Evolutionary conservation across 257 asterid species (phyloP), one percentile per base, ranked within the genome.

Genomic region (Catharanthus roseus): DNA sequence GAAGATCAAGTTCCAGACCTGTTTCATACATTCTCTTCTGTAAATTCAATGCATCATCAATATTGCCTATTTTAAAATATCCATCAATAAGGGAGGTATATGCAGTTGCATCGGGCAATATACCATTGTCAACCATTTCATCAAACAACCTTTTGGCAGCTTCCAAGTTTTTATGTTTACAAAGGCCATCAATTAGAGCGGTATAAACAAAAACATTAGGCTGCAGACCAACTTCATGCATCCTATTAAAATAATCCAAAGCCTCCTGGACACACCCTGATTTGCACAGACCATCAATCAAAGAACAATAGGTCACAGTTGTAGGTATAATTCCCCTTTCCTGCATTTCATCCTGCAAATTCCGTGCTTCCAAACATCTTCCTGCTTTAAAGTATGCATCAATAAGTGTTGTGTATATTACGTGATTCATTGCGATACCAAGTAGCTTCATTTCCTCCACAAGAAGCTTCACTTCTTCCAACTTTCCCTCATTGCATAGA

Each of bases 341-440:
- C 78, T 77, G 84, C 98, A 93, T 93, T 81, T 89, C 86, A n/a
- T 71, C 69, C 68, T 89, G 85, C 77, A 91, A 71, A 56, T 80
- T 71, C 13, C 79, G 82, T 47, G 98, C 97, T 80, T 89, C 97
- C 21, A 12, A 18, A 19, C 76, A 80, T 78, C 86, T 90, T 45
- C 96, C 97, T 18, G 88, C 86, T 82, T 85, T 93, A 62, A 90
- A 89, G 78, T 87, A 89, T 36, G 92, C 85, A 77, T 89, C 92
- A 68, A 89, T 77, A 49, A 90, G 85, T 42, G 86, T 82, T 31
- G 96, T 84, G 82, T 86, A 93, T 80, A 86, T 84, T 73, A 89
- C 93, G 79, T 74, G 76, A 81, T 77, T 86, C 58, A 78, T 73
- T 85, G 83, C 86, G 53, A 84, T 42, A 55, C 88, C 83, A 41